Conservation (phyloP, 2,329 filamentous ascomycete species). For the Metarhizium rileyi region DNA sequence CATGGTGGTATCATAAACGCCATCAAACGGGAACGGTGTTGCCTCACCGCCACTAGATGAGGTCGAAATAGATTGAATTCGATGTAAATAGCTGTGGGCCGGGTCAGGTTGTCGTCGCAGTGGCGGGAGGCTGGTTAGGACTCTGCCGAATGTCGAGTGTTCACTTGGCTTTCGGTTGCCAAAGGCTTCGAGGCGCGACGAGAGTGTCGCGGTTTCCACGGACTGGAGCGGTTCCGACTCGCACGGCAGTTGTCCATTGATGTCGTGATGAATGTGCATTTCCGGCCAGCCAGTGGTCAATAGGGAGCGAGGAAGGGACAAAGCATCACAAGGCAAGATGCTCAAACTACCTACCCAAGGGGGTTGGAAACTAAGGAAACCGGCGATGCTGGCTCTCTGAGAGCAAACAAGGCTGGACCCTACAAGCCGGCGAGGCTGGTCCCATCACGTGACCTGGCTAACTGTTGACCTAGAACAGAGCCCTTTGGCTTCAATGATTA, state of each 20-base stretch:
- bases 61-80: background rate
- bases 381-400: too few relatives aligned
- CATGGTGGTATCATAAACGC: background rate
- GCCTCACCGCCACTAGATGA: background rate
- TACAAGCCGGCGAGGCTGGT: too few relatives aligned
- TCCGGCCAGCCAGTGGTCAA: background rate
- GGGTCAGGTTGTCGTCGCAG: constrained; percentile 12
- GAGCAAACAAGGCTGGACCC: too few relatives aligned
- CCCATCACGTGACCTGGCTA: too few relatives aligned
- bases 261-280: background rate
- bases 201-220: background rate
- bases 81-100: background rate
- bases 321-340: too few relatives aligned
- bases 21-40: background rate
- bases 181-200: constrained; percentile 3
- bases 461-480: too few relatives aligned
- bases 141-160: constrained; percentile 5
- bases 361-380: too few relatives aligned
- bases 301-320: background rate
- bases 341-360: too few relatives aligned
- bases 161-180: constrained; percentile 2
- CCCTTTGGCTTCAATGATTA: too few relatives aligned
- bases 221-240: background rate
- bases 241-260: background rate
- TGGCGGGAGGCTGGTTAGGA: constrained; percentile 20